Evolutionary conservation across 345 rosid genomes (phyloP).

Genomic region (Crucihimalaya himalaica): DNA sequence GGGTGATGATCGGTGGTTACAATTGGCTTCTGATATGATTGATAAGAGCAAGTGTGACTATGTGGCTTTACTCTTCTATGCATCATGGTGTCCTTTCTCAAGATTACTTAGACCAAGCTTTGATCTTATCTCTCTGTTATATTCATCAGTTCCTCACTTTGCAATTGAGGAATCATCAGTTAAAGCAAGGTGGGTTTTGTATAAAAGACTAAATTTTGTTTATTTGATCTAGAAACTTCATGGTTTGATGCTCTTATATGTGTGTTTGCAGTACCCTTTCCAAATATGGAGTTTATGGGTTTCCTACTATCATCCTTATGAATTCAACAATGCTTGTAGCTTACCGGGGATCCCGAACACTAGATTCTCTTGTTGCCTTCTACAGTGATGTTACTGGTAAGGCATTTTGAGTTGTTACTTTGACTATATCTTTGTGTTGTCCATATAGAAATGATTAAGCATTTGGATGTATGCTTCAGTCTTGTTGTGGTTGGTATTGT

Average conservation of each 20-base stretch:
- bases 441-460: not conserved
- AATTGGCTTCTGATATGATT: conserved; percentile 57
- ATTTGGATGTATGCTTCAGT: not conserved
- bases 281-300: conserved; percentile 85
- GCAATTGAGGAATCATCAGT: conserved; percentile 74
- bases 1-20: conserved; percentile 79
- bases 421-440: not conserved
- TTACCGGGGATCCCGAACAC: conserved; percentile 64
- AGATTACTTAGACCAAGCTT: conserved; percentile 62
- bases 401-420: not conserved
- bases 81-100: conserved; percentile 93
- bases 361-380: conserved; percentile 63
- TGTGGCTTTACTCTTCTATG: conserved; percentile 85
- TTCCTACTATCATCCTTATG: conserved; percentile 68
- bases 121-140: conserved; percentile 54
- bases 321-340: conserved; percentile 64
- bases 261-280: conserved; percentile 66
- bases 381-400: conserved; percentile 66
- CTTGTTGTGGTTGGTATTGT: not conserved
- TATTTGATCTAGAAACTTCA: not conserved
- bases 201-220: not conserved
- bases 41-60: conserved; percentile 51
- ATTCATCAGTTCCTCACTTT: conserved; percentile 66
- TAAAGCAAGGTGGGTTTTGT: conserved; percentile 64
- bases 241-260: not conserved